Base-by-base conservation (phyloP, 805 yeast species). In the Metschnikowia sp. region DNA sequence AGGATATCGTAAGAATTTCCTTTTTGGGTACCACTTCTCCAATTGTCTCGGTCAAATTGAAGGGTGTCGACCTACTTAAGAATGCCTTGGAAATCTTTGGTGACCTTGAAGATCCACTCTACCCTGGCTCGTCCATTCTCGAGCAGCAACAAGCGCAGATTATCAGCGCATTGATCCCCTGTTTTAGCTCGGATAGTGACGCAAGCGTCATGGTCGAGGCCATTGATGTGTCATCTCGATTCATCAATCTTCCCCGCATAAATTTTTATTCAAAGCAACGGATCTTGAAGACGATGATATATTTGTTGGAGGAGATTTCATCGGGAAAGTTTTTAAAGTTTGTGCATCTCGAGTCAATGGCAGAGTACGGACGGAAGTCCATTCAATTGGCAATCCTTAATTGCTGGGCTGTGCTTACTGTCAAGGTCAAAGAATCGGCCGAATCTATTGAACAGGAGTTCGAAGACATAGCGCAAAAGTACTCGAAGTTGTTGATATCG, bases 141-240 rank as follows among this genome's bases (percentile, higher is more conserved):
- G 96, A 88, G 54, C 97, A 91, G 65, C 96, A 87, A 59, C 97
- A 94, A 58, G 98, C 98, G 0, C 97, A 89, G 57, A 88, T 94
- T 9, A 84, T 88, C 9, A 84, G 96, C 48, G 96, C 98, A 0
- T 73, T 92, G 47, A 78, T 89, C 41, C 96, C 97, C 0, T 88
- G 96, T 10, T 92, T 94, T 66, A 77, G 77, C 32, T 70, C 77
- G 3, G 91, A 83, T 15, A 83, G 90, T 47, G 83, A 85, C 10
- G 81, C 95, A 1, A 77, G 78, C 33, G 76, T 89, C 1, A 90
- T 92, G 1, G 79, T 87, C 19, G 79, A 78, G 44, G 96, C 97
- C 0, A 78, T 92, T 32, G 79, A 79, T 36, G 86, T 90, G 2
- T 81, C 87, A 33, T 90, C 96, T 0, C 83, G 82, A 46, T 83